phyloP scores from a whole-genome alignment of 2,329 filamentous ascomycete species.

The Hypoxylon sp. region DNA sequence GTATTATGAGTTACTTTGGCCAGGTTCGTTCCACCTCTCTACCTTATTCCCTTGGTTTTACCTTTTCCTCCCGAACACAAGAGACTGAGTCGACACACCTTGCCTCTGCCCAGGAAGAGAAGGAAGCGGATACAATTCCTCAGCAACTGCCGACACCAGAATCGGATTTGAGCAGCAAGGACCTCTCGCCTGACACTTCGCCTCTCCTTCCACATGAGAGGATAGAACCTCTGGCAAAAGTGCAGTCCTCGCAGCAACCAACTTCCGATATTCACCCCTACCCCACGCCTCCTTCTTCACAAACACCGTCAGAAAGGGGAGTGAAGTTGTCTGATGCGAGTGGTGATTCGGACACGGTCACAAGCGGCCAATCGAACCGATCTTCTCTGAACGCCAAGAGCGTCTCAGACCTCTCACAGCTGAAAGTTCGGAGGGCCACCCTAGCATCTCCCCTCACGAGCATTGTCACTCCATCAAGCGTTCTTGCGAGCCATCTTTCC shows the following conservation, averaged over 20 bases:
- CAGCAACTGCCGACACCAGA: constrained; percentile 46
- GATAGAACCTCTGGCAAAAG: constrained; percentile 53
- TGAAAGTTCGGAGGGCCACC: constrained; percentile 61
- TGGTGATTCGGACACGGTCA: constrained; percentile 57
- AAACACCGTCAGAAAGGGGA: constrained; percentile 61
- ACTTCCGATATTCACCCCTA: constrained; percentile 61
- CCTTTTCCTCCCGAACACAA: constrained; percentile 59
- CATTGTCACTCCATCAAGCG: constrained; percentile 73
- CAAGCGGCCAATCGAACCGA: constrained; percentile 55
- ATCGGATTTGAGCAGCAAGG: constrained; percentile 47
- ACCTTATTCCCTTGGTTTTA: constrained; percentile 62
- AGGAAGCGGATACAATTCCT: constrained; percentile 47
- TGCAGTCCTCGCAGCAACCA: constrained; percentile 51
- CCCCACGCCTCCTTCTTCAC: constrained; percentile 71
- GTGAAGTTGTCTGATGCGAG: constrained; percentile 59
- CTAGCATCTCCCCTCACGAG: constrained; percentile 73
- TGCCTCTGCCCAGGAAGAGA: constrained; percentile 56
- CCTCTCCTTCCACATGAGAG: constrained; percentile 60
- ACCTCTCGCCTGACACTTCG: constrained; percentile 49
- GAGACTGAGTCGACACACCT: constrained; percentile 55
- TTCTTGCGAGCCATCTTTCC: constrained; percentile 78
- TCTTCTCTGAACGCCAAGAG: constrained; percentile 60
- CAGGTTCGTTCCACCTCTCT: constrained; percentile 96
- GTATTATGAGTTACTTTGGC: constrained; percentile 97
- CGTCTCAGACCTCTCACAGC: constrained; percentile 60